Conservation (phyloP, 257 asterid species). For the Ophiorrhiza pumila region DNA sequence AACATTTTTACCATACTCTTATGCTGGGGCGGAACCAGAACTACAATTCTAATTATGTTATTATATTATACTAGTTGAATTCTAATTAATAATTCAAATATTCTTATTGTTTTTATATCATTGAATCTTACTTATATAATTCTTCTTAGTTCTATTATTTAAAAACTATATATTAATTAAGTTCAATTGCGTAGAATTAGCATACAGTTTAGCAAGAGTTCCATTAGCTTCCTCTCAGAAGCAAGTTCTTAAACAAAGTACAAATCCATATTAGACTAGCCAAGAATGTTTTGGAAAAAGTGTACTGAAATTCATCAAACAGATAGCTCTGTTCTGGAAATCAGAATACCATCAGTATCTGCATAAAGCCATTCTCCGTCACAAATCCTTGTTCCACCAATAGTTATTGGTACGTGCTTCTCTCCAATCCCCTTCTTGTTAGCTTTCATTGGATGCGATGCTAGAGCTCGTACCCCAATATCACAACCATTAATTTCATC, state of each 20-base stretch:
- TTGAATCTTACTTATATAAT: no score
- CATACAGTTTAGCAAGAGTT: background rate
- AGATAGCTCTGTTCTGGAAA: constrained; percentile 33
- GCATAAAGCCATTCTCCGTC: constrained; percentile 47
- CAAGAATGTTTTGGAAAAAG: background rate
- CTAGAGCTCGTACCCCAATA: constrained; percentile 38
- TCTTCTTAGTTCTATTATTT: no score
- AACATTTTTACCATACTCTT: no score
- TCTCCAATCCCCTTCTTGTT: constrained; percentile 40
- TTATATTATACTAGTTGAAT: no score
- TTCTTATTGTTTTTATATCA: no score
- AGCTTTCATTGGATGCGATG: constrained; percentile 44
- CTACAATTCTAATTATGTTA: no score
- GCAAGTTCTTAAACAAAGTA: background rate
- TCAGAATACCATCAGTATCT: constrained; percentile 37
- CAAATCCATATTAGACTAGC: background rate
- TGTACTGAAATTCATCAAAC: constrained; percentile 23
- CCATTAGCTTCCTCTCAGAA: background rate
- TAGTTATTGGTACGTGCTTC: constrained; percentile 36
- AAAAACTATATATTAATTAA: no score
- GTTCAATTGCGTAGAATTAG: no score
- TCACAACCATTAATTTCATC: constrained; percentile 42
- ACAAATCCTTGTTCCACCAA: constrained; percentile 33
- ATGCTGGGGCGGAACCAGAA: no score
- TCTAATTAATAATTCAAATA: no score